A percentile compares a stretch with the other conserved stretches of the same genome.
Evolutionary conservation across 2,329 filamentous ascomycete genomes (phyloP).

Genomic region (Pseudogymnoascus sp.): DNA sequence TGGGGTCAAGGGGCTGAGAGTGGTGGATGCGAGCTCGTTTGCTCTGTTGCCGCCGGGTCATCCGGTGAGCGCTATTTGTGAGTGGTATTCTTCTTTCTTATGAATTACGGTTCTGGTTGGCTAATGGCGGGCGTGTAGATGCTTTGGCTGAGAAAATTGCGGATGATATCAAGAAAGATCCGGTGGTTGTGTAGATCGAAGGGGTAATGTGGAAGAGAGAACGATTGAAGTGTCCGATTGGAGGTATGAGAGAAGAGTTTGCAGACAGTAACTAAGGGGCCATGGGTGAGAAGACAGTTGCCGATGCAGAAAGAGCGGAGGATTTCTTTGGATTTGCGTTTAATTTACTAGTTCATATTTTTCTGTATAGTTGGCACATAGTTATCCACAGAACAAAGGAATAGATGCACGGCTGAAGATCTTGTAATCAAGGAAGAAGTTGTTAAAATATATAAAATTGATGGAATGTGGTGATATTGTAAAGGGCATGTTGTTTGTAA

Average conservation of each 20-base stretch:
- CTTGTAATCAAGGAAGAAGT: not conserved
- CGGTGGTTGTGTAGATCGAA: not conserved
- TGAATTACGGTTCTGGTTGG: not conserved
- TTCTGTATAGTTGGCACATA: not conserved
- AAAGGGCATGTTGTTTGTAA: not conserved
- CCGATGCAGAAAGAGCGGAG: not conserved
- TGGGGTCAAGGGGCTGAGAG: conserved; percentile 14
- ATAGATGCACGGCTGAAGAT: not conserved
- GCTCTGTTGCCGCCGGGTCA: conserved; percentile 32
- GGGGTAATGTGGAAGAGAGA: not conserved
- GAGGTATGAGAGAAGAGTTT: not conserved
- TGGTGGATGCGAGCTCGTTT: conserved; percentile 14
- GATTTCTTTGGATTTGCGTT: not conserved
- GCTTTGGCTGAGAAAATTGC: conserved; percentile 37
- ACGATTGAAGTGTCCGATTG: not conserved
- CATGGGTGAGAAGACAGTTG: not conserved
- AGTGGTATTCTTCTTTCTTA: conserved; percentile 15
- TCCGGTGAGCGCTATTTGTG: conserved; percentile 33
- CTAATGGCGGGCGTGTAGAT: conserved; percentile 22
- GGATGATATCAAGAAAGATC: conserved; percentile 18
- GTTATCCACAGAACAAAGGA: not conserved
- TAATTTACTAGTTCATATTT: not conserved
- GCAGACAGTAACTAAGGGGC: not conserved
- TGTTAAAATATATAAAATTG: not conserved
- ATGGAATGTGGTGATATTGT: not conserved